Evolutionary conservation across 768 basidiomycete species (phyloP).

Genomic region (Obba rivulosa): DNA sequence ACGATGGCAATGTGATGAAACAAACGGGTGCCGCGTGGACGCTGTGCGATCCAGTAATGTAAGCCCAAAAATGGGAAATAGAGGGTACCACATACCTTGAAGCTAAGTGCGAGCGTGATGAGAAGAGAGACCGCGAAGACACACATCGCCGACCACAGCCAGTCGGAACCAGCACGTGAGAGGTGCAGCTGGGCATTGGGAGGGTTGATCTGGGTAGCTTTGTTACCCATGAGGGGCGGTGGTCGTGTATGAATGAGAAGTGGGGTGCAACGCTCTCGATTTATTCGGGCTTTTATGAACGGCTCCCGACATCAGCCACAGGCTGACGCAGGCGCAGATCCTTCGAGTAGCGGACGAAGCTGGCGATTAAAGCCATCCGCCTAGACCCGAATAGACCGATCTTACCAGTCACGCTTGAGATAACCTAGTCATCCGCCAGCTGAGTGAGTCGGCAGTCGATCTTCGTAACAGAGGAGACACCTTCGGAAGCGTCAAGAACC

Average conservation of each 20-base stretch:
- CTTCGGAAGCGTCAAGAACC: no score
- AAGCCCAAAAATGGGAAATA: neutral
- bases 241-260: neutral
- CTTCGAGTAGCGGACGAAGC: no score
- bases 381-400: no score
- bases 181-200: slow-evolving; percentile 34
- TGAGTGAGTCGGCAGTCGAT: no score
- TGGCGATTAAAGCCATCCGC: no score
- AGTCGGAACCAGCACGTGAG: slow-evolving; percentile 41
- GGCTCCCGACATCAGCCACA: no score
- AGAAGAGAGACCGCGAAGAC: slow-evolving; percentile 41
- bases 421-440: no score
- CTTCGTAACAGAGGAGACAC: no score
- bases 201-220: slow-evolving; percentile 30
- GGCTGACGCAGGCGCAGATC: no score
- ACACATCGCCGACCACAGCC: slow-evolving; percentile 51
- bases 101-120: slow-evolving; percentile 31
- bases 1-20: slow-evolving; percentile 47
- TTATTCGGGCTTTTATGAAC: no score
- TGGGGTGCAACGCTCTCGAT: neutral
- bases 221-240: slow-evolving; percentile 24
- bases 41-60: slow-evolving; percentile 14
- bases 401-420: no score
- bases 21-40: slow-evolving; percentile 35
- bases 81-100: slow-evolving; percentile 22